phyloP scores from a whole-genome alignment of 139 green algal genomes.

The Pleodorina starrii region DNA sequence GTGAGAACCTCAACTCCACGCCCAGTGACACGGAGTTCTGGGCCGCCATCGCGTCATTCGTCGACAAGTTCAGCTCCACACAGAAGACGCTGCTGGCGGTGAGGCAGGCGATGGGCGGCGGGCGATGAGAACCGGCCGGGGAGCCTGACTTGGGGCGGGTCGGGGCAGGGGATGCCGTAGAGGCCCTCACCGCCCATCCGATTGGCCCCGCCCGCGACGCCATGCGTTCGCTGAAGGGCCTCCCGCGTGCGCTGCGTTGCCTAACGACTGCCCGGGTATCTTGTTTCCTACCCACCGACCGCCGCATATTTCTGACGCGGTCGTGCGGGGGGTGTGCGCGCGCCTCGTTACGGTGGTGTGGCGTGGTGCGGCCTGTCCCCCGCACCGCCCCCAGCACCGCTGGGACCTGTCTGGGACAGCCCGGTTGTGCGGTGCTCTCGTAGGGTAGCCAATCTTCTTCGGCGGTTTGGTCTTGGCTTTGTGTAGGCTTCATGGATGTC shows the following conservation, averaged over 20 bases:
- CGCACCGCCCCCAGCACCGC: no score
- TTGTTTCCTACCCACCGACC: neutral
- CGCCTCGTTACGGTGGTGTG: no score
- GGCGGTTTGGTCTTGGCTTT: no score
- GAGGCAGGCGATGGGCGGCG: no score
- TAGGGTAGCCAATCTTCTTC: neutral
- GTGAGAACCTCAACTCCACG: constrained; percentile 62
- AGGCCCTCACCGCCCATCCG: neutral
- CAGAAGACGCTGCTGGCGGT: constrained; percentile 45
- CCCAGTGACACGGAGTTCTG: constrained; percentile 62
- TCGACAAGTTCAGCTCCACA: constrained; percentile 50
- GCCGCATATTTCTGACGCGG: no score
- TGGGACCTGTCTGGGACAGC: neutral
- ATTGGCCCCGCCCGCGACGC: neutral
- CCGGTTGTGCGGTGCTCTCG: neutral
- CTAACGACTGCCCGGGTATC: neutral
- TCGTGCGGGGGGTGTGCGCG: no score
- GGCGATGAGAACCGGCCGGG: no score
- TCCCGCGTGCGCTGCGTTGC: neutral
- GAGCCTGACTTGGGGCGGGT: no score
- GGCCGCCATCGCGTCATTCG: constrained; percentile 46
- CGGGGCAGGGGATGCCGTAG: neutral
- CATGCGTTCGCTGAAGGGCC: neutral
- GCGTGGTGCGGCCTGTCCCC: no score
- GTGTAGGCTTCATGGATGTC: no score